Base-by-base conservation (phyloP, 495 filamentous ascomycete species). In the Neurospora cerealis region DNA sequence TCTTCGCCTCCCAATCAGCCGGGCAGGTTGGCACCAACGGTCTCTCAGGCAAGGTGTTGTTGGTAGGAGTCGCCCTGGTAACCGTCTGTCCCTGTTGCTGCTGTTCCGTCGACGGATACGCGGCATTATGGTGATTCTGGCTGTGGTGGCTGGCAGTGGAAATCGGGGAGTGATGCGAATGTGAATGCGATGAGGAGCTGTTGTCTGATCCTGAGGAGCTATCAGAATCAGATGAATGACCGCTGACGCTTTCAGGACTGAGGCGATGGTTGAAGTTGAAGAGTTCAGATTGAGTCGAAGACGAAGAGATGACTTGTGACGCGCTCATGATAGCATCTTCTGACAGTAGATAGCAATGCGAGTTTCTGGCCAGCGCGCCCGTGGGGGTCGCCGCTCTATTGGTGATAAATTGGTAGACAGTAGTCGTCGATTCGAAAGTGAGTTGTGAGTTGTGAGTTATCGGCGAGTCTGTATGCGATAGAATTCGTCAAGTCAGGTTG, bases 1-100 rank as follows among this genome's bases (percentile, higher is more conserved):
- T 81, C 71, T 75, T 76, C 19, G 77, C 74, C 41, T 81, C 79
- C 81, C 81, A 83, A 54, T 83, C 80, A 2, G 73, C 74, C 3
- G 76, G 39, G 62, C 74, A 77, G 39, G 85, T 36, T 62, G 81
- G 79, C 74, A 86, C 76, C 17, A 79, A 39, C 3, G 75, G 76
- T 6, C 75, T 74, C 7, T 78, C 72, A 17, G 74, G 46, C n/a
- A 44, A 17, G 8, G 24, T 60, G 17, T 62, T 66, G 28, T 34
- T 34, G 28, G 13, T 66, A 9, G 24, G 54, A 7, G 54, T 17
- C 28, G 54, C 6, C 28, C 28, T 66, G 13, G 54, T 34, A 66
- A 66, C 28, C 6, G 54, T 1, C 28, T 66, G 54, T 19, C 28
- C 54, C 7, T 62, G 54, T 7, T 66, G 54, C 32, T 66, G 54